phyloP scores from a whole-genome alignment of 2,329 filamentous ascomycete genomes.

The Pestalotiopsis sp. region DNA sequence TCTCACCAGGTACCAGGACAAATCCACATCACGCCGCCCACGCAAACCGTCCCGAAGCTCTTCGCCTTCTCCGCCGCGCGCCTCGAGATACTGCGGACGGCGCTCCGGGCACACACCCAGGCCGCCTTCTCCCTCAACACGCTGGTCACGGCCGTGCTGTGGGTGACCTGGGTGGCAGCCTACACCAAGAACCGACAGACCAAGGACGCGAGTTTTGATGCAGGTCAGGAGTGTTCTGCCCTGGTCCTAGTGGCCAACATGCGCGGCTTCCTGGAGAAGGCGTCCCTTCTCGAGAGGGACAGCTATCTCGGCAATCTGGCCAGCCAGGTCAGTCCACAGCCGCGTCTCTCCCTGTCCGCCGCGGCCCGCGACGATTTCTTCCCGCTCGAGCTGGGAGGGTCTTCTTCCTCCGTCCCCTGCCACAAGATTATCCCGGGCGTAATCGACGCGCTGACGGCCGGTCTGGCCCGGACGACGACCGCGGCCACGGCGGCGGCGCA shows the following conservation, averaged over 20 bases:
- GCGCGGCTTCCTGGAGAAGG: neutral
- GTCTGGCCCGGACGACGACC: neutral
- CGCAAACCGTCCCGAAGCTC: neutral
- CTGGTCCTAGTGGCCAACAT: neutral
- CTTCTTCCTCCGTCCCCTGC: neutral
- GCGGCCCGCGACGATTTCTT: neutral
- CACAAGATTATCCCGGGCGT: neutral
- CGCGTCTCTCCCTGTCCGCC: neutral
- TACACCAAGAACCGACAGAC: neutral
- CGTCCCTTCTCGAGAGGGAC: neutral
- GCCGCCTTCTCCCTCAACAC: neutral
- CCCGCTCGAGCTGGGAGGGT: neutral
- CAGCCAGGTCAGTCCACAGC: conserved; percentile 27
- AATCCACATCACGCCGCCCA: neutral
- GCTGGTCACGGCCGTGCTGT: neutral
- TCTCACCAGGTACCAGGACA: neutral
- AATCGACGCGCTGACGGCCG: neutral
- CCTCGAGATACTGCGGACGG: neutral
- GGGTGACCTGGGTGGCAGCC: conserved; percentile 21
- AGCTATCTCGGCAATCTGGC: conserved; percentile 51
- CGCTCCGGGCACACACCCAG: neutral
- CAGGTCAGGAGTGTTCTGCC: neutral
- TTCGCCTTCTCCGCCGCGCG: neutral
- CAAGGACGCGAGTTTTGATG: neutral
- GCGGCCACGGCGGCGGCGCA: neutral